A percentile compares a stretch with the other conserved stretches of the same genome.
Evolutionary conservation across 257 asterid species (phyloP).

Genomic region (Primulina eburnea): DNA sequence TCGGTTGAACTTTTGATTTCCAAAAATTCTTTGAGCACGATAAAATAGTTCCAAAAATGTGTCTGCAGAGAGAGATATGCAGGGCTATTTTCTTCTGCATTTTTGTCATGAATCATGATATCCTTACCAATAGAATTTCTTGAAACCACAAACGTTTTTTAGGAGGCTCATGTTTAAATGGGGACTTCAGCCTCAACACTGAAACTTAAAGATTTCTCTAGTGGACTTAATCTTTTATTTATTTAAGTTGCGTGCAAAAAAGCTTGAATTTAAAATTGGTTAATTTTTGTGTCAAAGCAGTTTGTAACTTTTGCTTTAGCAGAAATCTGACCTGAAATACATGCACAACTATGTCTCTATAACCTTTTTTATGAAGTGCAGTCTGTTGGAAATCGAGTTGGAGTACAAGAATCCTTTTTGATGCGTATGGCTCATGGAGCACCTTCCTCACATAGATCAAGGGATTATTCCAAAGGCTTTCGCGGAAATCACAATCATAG

Average conservation of each 20-base stretch:
- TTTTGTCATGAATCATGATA: constrained; percentile 12
- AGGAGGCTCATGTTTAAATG: constrained; percentile 16
- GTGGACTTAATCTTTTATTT: constrained; percentile 4
- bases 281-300: constrained; percentile 4
- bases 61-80: not conserved
- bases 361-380: constrained; percentile 40
- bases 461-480: constrained; percentile 47
- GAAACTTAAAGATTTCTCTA: constrained; percentile 3
- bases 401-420: constrained; percentile 90
- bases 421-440: constrained; percentile 99
- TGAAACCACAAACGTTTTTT: constrained; percentile 3
- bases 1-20: constrained; percentile 6
- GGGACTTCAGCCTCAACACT: constrained; percentile 5
- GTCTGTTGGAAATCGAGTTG: constrained; percentile 96
- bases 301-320: constrained; percentile 15
- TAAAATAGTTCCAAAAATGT: not conserved
- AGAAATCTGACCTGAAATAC: constrained; percentile 8
- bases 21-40: constrained; percentile 2
- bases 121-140: not conserved
- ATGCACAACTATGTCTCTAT: constrained; percentile 15
- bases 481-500: constrained; percentile 44
- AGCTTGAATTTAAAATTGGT: constrained; percentile 10
- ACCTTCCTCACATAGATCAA: constrained; percentile 52
- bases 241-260: constrained; percentile 9
- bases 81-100: constrained; percentile 14